phyloP scores from a whole-genome alignment of 352 stramenopile species.

The Aphanomyces euteiches region DNA sequence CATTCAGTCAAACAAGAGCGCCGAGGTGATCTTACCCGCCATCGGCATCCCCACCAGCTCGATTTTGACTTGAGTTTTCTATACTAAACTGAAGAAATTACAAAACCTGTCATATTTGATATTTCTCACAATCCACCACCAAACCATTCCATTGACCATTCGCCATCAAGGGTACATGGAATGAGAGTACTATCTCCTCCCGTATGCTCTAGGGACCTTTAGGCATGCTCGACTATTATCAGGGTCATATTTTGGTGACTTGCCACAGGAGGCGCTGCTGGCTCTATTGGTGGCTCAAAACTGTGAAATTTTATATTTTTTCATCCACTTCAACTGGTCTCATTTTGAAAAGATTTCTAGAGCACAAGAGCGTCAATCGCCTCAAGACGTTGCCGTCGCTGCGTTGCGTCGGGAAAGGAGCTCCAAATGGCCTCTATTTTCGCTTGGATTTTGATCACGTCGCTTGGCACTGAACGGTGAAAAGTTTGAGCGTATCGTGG shows the following conservation, averaged over 20 bases:
- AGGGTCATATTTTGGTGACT: neutral
- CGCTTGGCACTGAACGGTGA: neutral
- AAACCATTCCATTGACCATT: too few relatives aligned
- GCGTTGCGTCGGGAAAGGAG: neutral
- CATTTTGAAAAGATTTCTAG: neutral
- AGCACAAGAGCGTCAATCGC: neutral
- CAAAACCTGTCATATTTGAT: neutral
- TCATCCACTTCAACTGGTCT: neutral
- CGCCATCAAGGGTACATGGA: neutral
- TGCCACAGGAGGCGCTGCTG: neutral
- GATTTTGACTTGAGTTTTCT: neutral
- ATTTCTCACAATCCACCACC: too few relatives aligned
- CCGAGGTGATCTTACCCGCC: neutral
- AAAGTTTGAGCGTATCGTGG: constrained; percentile 44
- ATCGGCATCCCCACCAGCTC: neutral
- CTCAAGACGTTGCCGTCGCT: constrained; percentile 22
- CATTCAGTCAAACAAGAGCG: neutral
- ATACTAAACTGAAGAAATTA: neutral
- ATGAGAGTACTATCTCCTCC: neutral
- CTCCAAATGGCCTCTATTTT: constrained; percentile 17
- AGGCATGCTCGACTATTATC: neutral
- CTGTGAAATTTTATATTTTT: neutral
- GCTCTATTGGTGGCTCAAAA: neutral
- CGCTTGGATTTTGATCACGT: neutral
- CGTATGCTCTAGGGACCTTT: neutral